A percentile compares a stretch with the other conserved stretches of the same genome.
Evolutionary conservation across 2,329 filamentous ascomycete species (phyloP).

Genomic region (Stemphylium beticola): DNA sequence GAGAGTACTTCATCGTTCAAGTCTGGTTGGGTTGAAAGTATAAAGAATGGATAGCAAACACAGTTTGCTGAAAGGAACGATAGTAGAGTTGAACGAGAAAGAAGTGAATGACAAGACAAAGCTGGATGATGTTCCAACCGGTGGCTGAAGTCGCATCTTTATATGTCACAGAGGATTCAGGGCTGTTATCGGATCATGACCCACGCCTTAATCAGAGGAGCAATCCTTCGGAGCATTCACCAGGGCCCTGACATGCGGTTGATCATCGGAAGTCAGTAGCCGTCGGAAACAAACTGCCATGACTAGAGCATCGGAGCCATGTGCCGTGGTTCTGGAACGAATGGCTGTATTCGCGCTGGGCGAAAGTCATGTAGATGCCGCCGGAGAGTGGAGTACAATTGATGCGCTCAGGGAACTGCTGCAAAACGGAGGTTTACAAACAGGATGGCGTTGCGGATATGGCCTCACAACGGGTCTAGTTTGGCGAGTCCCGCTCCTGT

Average conservation of each 20-base stretch:
- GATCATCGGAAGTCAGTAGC: conserved; percentile 6
- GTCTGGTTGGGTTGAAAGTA: conserved; percentile 3
- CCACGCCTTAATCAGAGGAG: conserved; percentile 17
- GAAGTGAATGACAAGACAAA: conserved; percentile 21
- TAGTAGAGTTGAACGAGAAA: conserved; percentile 3
- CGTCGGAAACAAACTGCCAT: not conserved
- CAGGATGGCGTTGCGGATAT: not conserved
- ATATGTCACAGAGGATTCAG: conserved; percentile 15
- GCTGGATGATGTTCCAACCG: not conserved
- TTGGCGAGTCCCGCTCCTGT: not conserved
- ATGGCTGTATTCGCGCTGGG: not conserved
- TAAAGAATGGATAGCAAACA: conserved; percentile 32
- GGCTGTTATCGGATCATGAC: conserved; percentile 10
- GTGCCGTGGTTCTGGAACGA: not conserved
- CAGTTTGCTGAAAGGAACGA: conserved; percentile 22
- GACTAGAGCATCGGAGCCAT: not conserved
- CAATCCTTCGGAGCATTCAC: conserved; percentile 1
- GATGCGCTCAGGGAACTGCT: not conserved
- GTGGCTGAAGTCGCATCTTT: conserved; percentile 11
- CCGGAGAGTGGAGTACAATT: not conserved
- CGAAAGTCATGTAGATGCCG: not conserved
- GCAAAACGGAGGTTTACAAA: not conserved
- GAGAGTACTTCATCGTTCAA: conserved; percentile 27
- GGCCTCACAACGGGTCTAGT: conserved; percentile 1
- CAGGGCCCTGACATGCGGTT: not conserved